phyloP scores from a whole-genome alignment of 2,329 filamentous ascomycete species.

The Xylariaceae sp. region DNA sequence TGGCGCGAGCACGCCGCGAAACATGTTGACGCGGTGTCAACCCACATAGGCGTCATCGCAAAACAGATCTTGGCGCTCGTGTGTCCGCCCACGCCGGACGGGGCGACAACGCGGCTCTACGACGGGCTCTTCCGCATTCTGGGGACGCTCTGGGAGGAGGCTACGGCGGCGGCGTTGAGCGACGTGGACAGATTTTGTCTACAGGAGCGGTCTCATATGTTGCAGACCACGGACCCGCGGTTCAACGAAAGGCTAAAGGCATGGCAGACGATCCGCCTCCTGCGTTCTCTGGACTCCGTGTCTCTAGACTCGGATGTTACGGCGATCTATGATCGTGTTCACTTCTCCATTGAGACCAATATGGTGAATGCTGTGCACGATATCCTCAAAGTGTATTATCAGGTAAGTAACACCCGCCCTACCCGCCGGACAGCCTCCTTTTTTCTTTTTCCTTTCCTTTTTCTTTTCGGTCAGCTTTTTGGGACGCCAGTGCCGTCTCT shows the following conservation, averaged over 20 bases:
- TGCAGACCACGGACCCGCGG: constrained; percentile 26
- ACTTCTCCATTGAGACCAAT: constrained; percentile 26
- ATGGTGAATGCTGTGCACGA: constrained; percentile 36
- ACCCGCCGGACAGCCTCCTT: background rate
- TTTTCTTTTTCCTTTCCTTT: too few species aligned
- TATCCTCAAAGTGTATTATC: constrained; percentile 37
- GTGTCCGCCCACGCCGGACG: background rate
- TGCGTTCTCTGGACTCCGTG: constrained; percentile 20
- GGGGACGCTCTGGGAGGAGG: constrained; percentile 16
- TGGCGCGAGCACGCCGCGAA: constrained; percentile 30
- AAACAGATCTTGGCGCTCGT: background rate
- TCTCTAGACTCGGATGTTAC: background rate
- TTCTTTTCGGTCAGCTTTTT: too few species aligned
- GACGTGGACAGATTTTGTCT: constrained; percentile 9
- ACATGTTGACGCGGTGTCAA: constrained; percentile 26
- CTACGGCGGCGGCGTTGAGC: background rate
- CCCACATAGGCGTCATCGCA: constrained; percentile 6
- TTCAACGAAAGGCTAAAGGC: constrained; percentile 25
- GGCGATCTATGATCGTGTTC: constrained; percentile 20
- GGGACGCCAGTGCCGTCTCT: background rate
- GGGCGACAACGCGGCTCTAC: constrained; percentile 12
- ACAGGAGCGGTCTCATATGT: constrained; percentile 15
- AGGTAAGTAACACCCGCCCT: constrained; percentile 25
- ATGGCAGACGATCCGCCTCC: constrained; percentile 17
- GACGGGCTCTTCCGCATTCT: constrained; percentile 16